A percentile compares a stretch with the other conserved stretches of the same genome.
These are phyloP conservation scores for Colletotrichum abscissum DNA, from an alignment of 2,329 filamentous ascomycete genomes.

Conservation along the genomic window DNA sequence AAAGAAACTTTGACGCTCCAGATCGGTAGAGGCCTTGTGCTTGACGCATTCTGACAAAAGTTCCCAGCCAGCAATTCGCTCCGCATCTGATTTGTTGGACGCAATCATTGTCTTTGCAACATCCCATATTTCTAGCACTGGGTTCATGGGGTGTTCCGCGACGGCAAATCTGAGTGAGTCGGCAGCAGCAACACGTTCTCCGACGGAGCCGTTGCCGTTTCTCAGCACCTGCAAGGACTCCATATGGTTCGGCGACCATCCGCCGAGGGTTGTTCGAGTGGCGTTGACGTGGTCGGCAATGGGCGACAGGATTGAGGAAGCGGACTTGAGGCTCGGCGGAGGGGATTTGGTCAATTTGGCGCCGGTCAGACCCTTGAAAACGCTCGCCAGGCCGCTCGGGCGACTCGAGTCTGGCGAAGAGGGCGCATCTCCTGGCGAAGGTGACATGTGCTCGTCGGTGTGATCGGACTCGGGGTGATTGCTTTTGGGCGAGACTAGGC, in stretches of 20 bases:
- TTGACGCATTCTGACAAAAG: constrained; percentile 74
- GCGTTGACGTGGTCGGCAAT: constrained; percentile 59
- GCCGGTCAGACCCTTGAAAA: constrained; percentile 72
- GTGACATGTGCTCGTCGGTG: constrained; percentile 67
- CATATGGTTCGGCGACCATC: constrained; percentile 63
- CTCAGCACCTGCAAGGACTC: constrained; percentile 66
- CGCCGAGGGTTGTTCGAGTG: constrained; percentile 50
- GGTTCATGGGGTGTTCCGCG: constrained; percentile 68
- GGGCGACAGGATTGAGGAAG: constrained; percentile 48
- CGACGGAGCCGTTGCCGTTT: constrained; percentile 54
- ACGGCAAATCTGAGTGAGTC: constrained; percentile 67
- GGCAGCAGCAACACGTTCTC: constrained; percentile 68
- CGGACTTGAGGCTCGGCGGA: constrained; percentile 54
- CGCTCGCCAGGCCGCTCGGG: constrained; percentile 68
- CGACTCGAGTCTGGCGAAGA: constrained; percentile 66
- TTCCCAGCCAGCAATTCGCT: constrained; percentile 72
- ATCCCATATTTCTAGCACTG: constrained; percentile 73
- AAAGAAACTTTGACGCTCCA: constrained; percentile 75
- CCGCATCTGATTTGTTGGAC: constrained; percentile 61
- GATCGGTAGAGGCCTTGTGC: constrained; percentile 70
- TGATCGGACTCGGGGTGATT: constrained; percentile 15
- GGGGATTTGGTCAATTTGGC: constrained; percentile 65
- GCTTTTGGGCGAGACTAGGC: constrained; percentile 25
- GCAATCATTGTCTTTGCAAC: constrained; percentile 74
- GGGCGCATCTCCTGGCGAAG: constrained; percentile 66